phyloP scores from a whole-genome alignment of 192 early-diverging fungal species.

The Coemansia asiatica region DNA sequence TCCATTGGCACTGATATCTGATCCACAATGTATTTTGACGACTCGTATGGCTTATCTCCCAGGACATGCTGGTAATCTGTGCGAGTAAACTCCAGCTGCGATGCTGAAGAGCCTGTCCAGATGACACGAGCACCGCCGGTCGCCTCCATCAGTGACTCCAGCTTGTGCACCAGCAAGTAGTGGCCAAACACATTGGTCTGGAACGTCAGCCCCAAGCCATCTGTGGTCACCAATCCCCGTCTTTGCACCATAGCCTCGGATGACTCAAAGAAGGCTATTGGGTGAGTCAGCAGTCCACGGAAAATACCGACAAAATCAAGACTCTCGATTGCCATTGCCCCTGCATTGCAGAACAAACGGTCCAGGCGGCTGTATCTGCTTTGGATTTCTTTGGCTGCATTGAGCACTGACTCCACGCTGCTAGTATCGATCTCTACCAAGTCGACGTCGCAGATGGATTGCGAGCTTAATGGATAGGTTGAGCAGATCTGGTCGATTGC shows the following conservation, averaged over 20 bases:
- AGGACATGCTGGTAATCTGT: conserved; percentile 50
- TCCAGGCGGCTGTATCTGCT: conserved; percentile 11
- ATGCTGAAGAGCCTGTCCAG: conserved; percentile 53
- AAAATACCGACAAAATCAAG: conserved; percentile 20
- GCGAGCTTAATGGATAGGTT: neutral
- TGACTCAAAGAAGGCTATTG: conserved; percentile 44
- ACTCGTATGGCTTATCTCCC: conserved; percentile 51
- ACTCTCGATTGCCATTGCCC: conserved; percentile 44
- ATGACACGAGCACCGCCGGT: conserved; percentile 25
- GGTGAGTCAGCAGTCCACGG: conserved; percentile 33
- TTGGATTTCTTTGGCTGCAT: conserved; percentile 15
- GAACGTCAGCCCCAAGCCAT: conserved; percentile 52
- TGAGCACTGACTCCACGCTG: conserved; percentile 32
- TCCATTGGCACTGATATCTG: conserved; percentile 36
- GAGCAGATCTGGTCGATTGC: conserved; percentile 26
- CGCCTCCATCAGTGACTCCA: neutral
- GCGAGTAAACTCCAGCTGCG: conserved; percentile 22
- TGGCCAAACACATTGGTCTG: conserved; percentile 57
- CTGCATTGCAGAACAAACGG: conserved; percentile 55
- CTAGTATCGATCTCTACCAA: conserved; percentile 49
- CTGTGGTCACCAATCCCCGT: conserved; percentile 25
- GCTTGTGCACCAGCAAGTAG: conserved; percentile 43
- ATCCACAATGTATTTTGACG: conserved; percentile 56
- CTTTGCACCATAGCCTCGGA: conserved; percentile 44
- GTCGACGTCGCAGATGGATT: conserved; percentile 15